Evolutionary conservation across 2,329 filamentous ascomycete species (phyloP), one percentile per base, ranked within the genome.

Genomic region (Ampelomyces quisqualis): DNA sequence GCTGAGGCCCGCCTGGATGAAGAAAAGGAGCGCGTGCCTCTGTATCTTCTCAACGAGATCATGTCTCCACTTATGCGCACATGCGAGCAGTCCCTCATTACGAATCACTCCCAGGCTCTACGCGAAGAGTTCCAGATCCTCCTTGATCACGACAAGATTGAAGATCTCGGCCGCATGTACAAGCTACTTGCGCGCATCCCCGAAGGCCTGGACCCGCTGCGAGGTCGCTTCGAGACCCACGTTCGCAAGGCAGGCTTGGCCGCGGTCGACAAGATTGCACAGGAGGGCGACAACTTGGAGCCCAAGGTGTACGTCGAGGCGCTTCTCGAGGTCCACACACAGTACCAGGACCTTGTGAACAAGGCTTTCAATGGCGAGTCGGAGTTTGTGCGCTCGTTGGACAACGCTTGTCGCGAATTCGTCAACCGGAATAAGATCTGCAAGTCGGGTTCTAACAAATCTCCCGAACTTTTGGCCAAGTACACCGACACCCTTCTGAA

Each of bases 401-500:
- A 98, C 62, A 98, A 97, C 65, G 93, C 93, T 13, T 98, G 93
- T 73, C 82, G 90, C 51, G 93, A 98, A 65, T 98, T 97, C 62
- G 93, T 98, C 68, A 98, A 98, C 72, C 83, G 93, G 47, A 98
- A 98, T 69, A 88, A 91, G 58, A 86, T 97, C 36, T 98, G 93
- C 80, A 94, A 91, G 64, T 84, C 87, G 3, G 90, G 88, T 29
- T 94, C 90, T 1, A 95, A 90, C 59, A 93, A 90, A 63, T 97
- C 93, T 0, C 93, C 93, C 0, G 93, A 98, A 68, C 75, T 98
- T 26, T 77, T 98, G 24, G 91, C 93, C 65, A 95, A 95, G 70
- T 97, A 98, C 67, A 88, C 90, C 21, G 93, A 98, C 67, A 84
- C 90, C 7, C 75, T 98, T 21, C 76, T 98, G 36, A 91, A 93